Evolutionary conservation across 257 asterid genomes (phyloP).

Genomic region (Primulina huaijiensis): DNA sequence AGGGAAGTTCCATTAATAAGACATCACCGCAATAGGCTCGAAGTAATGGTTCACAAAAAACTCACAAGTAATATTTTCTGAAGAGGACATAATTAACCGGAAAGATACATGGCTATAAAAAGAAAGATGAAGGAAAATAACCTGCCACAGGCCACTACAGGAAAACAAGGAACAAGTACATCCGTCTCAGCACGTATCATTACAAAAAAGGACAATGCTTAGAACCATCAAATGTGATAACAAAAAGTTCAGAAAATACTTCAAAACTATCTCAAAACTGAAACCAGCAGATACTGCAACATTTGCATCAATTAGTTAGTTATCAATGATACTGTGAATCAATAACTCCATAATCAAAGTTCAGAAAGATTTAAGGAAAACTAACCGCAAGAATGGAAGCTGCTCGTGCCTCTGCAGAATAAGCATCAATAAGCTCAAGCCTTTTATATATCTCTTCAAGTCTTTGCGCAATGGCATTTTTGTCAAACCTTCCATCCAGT

Average conservation of each 20-base stretch:
- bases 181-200: slow-evolving; percentile 16
- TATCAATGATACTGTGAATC: neutral
- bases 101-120: too few relatives aligned
- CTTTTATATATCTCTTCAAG: slow-evolving; percentile 89
- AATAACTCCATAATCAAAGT: slow-evolving; percentile 18
- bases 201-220: slow-evolving; percentile 9
- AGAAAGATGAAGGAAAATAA: slow-evolving; percentile 9
- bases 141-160: slow-evolving; percentile 6
- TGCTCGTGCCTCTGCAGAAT: slow-evolving; percentile 99
- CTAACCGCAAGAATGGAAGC: slow-evolving; percentile 96
- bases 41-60: slow-evolving; percentile 10
- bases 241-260: slow-evolving; percentile 5
- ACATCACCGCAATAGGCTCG: neutral
- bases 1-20: slow-evolving; percentile 2
- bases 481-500: slow-evolving; percentile 45
- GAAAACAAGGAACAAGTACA: slow-evolving; percentile 8
- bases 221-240: neutral
- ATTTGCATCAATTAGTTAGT: neutral
- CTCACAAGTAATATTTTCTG: neutral
- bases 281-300: slow-evolving; percentile 14
- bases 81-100: neutral
- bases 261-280: slow-evolving; percentile 9
- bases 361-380: slow-evolving; percentile 24
- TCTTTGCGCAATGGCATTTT: slow-evolving; percentile 55
- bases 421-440: slow-evolving; percentile 90